Evolutionary conservation across 179 eudicot genomes (phyloP).

Genomic region (Nepenthes alata): DNA sequence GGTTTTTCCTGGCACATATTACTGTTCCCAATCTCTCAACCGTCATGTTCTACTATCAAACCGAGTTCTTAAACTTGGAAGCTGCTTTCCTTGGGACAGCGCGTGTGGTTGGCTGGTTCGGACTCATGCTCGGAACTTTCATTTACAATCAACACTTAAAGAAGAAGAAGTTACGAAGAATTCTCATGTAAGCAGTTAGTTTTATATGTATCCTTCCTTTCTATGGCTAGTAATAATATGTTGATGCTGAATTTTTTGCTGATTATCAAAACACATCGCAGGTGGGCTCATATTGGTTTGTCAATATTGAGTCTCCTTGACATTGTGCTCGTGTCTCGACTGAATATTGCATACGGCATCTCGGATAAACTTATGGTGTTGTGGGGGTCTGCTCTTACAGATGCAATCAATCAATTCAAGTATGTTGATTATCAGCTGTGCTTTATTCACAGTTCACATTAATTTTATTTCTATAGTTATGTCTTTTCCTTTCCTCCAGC

Average conservation of each 20-base stretch:
- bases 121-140: constrained; percentile 88
- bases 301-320: constrained; percentile 49
- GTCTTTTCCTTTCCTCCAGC: neutral
- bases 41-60: constrained; percentile 85
- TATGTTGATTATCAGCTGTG: constrained; percentile 21
- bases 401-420: constrained; percentile 93
- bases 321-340: constrained; percentile 59
- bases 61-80: constrained; percentile 68
- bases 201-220: neutral
- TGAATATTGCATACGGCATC: constrained; percentile 47
- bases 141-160: constrained; percentile 69
- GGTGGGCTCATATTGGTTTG: constrained; percentile 76
- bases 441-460: neutral
- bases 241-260: constrained; percentile 1
- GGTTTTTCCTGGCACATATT: constrained; percentile 87
- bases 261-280: constrained; percentile 18
- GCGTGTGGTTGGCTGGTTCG: constrained; percentile 85
- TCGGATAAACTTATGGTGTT: constrained; percentile 72
- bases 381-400: constrained; percentile 77
- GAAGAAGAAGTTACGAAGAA: constrained; percentile 51
- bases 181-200: constrained; percentile 56
- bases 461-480: no score
- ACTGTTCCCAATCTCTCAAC: constrained; percentile 85
- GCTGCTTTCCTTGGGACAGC: constrained; percentile 83
- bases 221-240: neutral